Evolutionary conservation across 495 filamentous ascomycete species (phyloP).

Genomic region (Margaritispora aquatica): DNA sequence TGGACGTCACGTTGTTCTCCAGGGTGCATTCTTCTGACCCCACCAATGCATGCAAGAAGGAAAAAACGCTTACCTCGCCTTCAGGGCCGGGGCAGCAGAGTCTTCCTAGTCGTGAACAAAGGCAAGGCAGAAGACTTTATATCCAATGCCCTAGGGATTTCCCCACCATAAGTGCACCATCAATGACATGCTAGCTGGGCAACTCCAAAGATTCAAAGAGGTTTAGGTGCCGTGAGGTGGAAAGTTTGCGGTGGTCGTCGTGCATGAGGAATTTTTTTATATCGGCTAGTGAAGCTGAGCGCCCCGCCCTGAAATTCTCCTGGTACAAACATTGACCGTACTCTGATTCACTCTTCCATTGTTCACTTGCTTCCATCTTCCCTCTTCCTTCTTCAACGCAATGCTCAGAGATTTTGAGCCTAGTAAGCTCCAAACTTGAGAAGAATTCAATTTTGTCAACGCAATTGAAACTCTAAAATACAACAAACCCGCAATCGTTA

Average conservation of each 20-base stretch:
- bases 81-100: not conserved
- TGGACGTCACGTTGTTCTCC: not conserved
- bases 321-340: not conserved
- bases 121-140: not conserved
- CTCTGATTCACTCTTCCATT: constrained; percentile 12
- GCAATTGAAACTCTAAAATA: constrained; percentile 1
- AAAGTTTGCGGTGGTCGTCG: not conserved
- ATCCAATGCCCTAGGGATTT: not conserved
- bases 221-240: not conserved
- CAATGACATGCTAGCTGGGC: not conserved
- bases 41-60: not conserved
- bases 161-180: not conserved
- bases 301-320: not conserved
- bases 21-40: not conserved
- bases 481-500: not conserved
- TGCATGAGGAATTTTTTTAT: not conserved
- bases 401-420: constrained; percentile 26
- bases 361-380: not conserved
- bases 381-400: constrained; percentile 18
- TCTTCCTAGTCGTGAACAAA: not conserved
- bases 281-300: not conserved
- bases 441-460: not conserved
- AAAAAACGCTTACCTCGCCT: not conserved
- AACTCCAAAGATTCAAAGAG: not conserved
- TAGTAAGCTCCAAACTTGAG: constrained; percentile 1